Base-by-base conservation (phyloP, 75 land plant genomes). In the Isoetes taiwanensis region DNA sequence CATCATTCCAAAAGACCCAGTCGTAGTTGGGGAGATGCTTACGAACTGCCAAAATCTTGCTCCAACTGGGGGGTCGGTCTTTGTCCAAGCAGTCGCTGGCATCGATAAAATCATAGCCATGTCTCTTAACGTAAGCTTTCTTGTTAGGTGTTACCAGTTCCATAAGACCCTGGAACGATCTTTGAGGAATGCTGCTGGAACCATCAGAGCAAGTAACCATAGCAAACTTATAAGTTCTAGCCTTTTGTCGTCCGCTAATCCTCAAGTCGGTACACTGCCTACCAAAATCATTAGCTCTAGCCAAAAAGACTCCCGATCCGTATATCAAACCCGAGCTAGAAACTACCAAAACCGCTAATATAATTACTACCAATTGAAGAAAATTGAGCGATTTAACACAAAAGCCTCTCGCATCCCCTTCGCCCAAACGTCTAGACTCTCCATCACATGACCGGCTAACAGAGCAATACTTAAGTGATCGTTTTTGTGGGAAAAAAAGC, bases 1-100 rank as follows among this genome's bases (percentile, higher is more conserved):
- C 84, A 54, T 81, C 84, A 61, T 81, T 78, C 84, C 84, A 81
- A 42, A 81, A 78, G 41, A 81, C 69, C 84, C 84, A 81, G 32
- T 81, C 82, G 42, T 78, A 75, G 2, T 46, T 2, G 27, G 58
- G 54, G 16, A 81, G 43, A 26, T 41, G 50, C 28, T 60, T 57
- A 23, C 61, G 66, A 16, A 81, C 75, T 25, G 82, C 84, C 50
- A 61, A 34, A 62, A 81, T 78, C 68, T 81, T 81, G 63, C 84
- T 81, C 84, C 84, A 81, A 70, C 77, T 81, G 41, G 82, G 75
- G 40, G 84, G 84, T 17, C 84, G 67, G 24, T 41, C 35, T 12
- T 17, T 48, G 56, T 81, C 84, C 27, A 81, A 40, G 9, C 58
- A 3, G 50, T 41, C 57, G 40, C 69, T 63, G 29, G 72, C 78